Evolutionary conservation across 2,329 filamentous ascomycete species (phyloP).

Genomic region (Boeremia exigua): DNA sequence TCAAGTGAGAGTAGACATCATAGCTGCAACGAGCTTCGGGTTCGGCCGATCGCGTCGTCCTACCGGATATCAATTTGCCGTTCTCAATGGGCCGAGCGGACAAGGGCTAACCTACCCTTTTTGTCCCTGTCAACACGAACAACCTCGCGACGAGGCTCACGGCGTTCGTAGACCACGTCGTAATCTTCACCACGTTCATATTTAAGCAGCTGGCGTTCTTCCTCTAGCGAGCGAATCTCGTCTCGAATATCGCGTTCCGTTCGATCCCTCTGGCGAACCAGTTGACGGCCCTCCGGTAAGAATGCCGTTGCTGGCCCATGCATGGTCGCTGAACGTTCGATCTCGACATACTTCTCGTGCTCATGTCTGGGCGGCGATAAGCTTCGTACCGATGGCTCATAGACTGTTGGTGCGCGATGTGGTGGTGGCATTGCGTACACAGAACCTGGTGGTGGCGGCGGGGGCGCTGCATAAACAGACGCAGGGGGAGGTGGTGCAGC

Average conservation of each 20-base stretch:
- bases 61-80: constrained; percentile 45
- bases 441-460: constrained; percentile 29
- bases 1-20: constrained; percentile 52
- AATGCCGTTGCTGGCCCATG: constrained; percentile 57
- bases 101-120: constrained; percentile 94
- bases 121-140: constrained; percentile 84
- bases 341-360: constrained; percentile 47
- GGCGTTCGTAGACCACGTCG: constrained; percentile 68
- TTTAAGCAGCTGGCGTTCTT: constrained; percentile 64
- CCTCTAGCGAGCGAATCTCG: constrained; percentile 75
- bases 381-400: constrained; percentile 43
- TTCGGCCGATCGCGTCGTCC: constrained; percentile 47
- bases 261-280: constrained; percentile 28
- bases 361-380: constrained; percentile 42
- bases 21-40: constrained; percentile 53
- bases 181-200: constrained; percentile 65
- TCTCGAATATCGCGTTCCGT: constrained; percentile 71
- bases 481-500: constrained; percentile 25
- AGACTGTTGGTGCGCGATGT: constrained; percentile 31
- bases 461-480: constrained; percentile 9
- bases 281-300: constrained; percentile 49
- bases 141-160: constrained; percentile 58
- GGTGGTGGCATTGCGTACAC: constrained; percentile 27
- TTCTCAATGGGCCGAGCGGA: constrained; percentile 70
- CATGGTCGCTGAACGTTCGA: constrained; percentile 56